phyloP scores from a whole-genome alignment of 2,329 filamentous ascomycete species.

The Metarhizium humberi region DNA sequence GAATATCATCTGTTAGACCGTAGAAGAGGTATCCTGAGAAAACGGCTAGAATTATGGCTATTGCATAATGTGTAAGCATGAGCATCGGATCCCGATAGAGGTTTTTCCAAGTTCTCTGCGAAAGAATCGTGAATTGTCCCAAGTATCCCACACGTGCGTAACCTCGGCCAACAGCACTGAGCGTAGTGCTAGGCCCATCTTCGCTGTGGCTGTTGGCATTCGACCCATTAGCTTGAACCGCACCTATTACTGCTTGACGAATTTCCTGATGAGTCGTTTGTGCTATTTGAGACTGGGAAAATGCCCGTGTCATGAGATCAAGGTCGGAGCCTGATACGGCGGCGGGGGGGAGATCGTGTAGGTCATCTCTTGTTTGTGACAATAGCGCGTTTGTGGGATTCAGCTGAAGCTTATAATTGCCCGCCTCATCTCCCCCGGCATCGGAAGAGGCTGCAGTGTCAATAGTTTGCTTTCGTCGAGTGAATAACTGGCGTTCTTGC shows the following conservation, averaged over 20 bases:
- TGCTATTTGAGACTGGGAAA: constrained; percentile 69
- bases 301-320: constrained; percentile 70
- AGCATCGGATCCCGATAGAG: constrained; percentile 95
- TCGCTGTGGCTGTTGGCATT: constrained; percentile 44
- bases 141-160: constrained; percentile 73
- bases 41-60: constrained; percentile 87
- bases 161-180: constrained; percentile 60
- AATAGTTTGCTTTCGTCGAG: constrained; percentile 57
- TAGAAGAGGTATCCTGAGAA: constrained; percentile 96
- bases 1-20: constrained; percentile 88
- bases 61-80: constrained; percentile 97
- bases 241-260: constrained; percentile 52
- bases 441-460: constrained; percentile 56
- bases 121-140: constrained; percentile 82
- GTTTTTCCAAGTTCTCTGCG: constrained; percentile 89
- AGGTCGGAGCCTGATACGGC: constrained; percentile 65
- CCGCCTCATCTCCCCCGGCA: constrained; percentile 39
- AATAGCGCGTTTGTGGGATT: constrained; percentile 35
- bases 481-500: constrained; percentile 86
- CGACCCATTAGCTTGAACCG: constrained; percentile 56
- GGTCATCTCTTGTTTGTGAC: constrained; percentile 60
- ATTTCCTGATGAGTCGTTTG: constrained; percentile 70
- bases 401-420: constrained; percentile 41
- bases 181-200: constrained; percentile 38
- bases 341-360: constrained; percentile 49